phyloP scores from a whole-genome alignment of 495 filamentous ascomycete genomes.

The Acidomyces sp. region DNA sequence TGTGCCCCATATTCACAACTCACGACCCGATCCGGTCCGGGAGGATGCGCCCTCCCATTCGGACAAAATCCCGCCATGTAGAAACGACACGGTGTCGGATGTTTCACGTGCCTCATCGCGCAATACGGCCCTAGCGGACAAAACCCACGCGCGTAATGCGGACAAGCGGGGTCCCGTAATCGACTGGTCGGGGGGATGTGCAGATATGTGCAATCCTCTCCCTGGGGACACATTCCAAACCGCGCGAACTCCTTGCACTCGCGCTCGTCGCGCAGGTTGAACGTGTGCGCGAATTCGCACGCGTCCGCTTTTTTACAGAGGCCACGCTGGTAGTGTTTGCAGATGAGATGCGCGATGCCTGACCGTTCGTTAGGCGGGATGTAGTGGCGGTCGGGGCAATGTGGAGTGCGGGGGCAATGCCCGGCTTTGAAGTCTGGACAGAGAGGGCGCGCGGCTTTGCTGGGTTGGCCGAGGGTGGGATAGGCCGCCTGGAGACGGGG shows the following conservation, averaged over 20 bases:
- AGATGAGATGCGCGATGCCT: conserved; percentile 44
- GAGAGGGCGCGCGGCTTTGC: conserved; percentile 41
- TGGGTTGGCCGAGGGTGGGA: conserved; percentile 53
- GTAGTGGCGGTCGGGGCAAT: conserved; percentile 49
- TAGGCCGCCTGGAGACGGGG: conserved; percentile 38
- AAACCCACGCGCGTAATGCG: conserved; percentile 91
- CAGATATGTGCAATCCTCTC: conserved; percentile 91
- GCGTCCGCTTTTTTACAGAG: conserved; percentile 92
- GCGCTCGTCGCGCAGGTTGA: conserved; percentile 93
- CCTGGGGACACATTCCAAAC: conserved; percentile 85
- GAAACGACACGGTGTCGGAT: conserved; percentile 58
- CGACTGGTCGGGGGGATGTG: conserved; percentile 75
- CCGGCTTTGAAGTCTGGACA: conserved; percentile 72
- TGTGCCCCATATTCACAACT: conserved; percentile 67
- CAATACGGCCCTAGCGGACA: conserved; percentile 80
- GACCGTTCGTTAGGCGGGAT: conserved; percentile 21
- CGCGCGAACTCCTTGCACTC: conserved; percentile 71
- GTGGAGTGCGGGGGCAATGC: conserved; percentile 63
- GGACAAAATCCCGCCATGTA: conserved; percentile 94
- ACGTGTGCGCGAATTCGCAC: conserved; percentile 96
- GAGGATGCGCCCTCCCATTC: conserved; percentile 45
- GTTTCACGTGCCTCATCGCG: conserved; percentile 69
- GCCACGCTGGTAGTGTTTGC: conserved; percentile 96
- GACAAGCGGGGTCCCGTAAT: conserved; percentile 59
- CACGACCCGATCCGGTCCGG: conserved; percentile 16